Evolutionary conservation across 23 red algal species (phyloP).

Genomic region (Gracilaria vermiculophylla): DNA sequence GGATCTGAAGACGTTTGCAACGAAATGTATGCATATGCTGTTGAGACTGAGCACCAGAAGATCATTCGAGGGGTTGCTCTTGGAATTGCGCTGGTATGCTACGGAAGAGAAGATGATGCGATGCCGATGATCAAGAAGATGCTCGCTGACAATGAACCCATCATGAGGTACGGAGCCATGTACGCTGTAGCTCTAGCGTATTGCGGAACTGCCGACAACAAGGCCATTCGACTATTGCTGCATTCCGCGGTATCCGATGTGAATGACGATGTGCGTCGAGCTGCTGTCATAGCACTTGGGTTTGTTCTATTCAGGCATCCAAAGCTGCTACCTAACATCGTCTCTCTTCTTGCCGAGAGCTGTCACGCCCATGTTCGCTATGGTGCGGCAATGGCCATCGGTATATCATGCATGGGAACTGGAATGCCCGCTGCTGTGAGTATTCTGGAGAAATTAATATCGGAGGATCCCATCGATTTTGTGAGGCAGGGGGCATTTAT

Average conservation of each 20-base stretch:
- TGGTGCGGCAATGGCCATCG: slow-evolving; percentile 95
- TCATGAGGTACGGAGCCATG: slow-evolving; percentile 89
- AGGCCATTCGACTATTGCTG: slow-evolving; percentile 82
- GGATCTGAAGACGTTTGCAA: slow-evolving; percentile 74
- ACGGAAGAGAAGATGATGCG: slow-evolving; percentile 87
- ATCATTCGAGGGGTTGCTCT: slow-evolving; percentile 91
- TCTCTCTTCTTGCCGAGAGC: slow-evolving; percentile 86
- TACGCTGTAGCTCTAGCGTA: slow-evolving; percentile 95
- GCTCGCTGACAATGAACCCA: slow-evolving; percentile 67
- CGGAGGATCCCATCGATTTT: slow-evolving; percentile 88
- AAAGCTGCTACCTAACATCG: slow-evolving; percentile 79
- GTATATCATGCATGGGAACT: slow-evolving; percentile 91
- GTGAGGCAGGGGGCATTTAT: slow-evolving; percentile 97
- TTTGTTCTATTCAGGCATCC: slow-evolving; percentile 91
- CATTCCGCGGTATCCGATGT: slow-evolving; percentile 95
- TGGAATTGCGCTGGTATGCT: slow-evolving; percentile 83
- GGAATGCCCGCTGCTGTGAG: slow-evolving; percentile 77
- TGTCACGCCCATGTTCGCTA: slow-evolving; percentile 96
- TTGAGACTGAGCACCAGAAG: slow-evolving; percentile 96
- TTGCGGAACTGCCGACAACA: slow-evolving; percentile 93
- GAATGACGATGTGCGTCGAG: slow-evolving; percentile 93
- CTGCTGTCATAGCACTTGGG: slow-evolving; percentile 88
- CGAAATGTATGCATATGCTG: slow-evolving; percentile 90
- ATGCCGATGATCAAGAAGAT: slow-evolving; percentile 85
- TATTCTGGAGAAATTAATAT: slow-evolving; percentile 83